Base-by-base conservation (phyloP, 805 yeast species). In the Myxozyma vanderwaltii region DNA sequence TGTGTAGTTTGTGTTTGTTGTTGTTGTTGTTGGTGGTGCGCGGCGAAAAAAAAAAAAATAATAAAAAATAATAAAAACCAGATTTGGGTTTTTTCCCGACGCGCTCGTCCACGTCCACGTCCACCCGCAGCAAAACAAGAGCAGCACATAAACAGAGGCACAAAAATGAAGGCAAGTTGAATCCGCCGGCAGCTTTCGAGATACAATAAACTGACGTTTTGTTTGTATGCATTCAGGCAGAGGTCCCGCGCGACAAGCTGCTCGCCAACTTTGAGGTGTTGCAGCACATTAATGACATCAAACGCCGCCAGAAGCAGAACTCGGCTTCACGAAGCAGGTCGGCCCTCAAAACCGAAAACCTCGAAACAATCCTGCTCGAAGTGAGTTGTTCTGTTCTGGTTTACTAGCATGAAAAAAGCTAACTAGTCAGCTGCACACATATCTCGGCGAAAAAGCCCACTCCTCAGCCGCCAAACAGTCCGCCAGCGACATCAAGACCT, bases 181-280 rank as follows among this genome's bases (percentile, higher is more conserved):
- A n/a, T n/a, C n/a, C n/a, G n/a, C n/a, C n/a, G n/a, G n/a, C n/a
- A n/a, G n/a, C n/a, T n/a, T n/a, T n/a, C n/a, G n/a, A 23, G 3
- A 46, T 4, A 10, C 50, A 46, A 46, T n/a, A n/a, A n/a, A n/a
- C n/a, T n/a, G n/a, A n/a, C n/a, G n/a, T n/a, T n/a, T n/a, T n/a
- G n/a, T n/a, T n/a, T n/a, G n/a, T n/a, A n/a, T n/a, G n/a, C n/a
- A n/a, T 3, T 35, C 36, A 83, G 77, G 73, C 84, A 46, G 77
- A 80, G 53, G 76, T 73, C 26, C 73, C 77, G 41, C 73, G 90
- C 58, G 86, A 83, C 46, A 79, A 81, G 56, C 77, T 87, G 58
- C 74, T 88, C 36, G 81, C 89, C 46, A 84, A 87, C 69, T 81
- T 74, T 62, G 94, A 87, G 71, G 91, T 87, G 1, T 74, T 77